Evolutionary conservation across 2,329 filamentous ascomycete genomes (phyloP), one percentile per base, ranked within the genome.

Genomic region (Remersonia thermophila): DNA sequence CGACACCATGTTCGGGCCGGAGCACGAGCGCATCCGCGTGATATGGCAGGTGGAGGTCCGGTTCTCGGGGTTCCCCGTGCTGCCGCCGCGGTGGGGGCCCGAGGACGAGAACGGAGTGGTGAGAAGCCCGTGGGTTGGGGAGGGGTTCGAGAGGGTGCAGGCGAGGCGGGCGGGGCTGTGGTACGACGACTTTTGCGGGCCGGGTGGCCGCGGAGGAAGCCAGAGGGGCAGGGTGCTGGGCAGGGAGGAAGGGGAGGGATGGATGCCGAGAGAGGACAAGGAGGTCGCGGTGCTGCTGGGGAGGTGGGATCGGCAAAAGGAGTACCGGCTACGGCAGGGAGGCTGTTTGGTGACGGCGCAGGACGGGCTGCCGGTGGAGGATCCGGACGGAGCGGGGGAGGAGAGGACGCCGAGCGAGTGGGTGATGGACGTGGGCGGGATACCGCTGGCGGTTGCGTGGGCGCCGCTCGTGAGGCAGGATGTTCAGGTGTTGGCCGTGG

Each of bases 371-470:
- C 44, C 46, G 3, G 17, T 42, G 3, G 35, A 40, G 8, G 39
- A 39, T 12, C 14, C 41, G 16, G 41, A 45, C 14, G 15, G 27
- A n/a, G n/a, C n/a, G n/a, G 20, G 20, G 3, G 11, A 13, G 7
- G 36, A 41, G n/a, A 30, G 39, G 10, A 37, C 30, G 14, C 32
- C 47, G n/a, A 18, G 48, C 46, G 69, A 68, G 3, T 74, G 68
- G 67, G 55, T 73, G 44, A 47, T 77, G 11, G 66, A 77, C 39
- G 58, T 64, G 0, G 70, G 68, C 9, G 71, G 71, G 33, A 59
- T 73, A 11, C 62, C 71, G 4, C 52, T 68, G 4, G 57, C 62
- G 17, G 63, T 75, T 52, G 64, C 61, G 32, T 77, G 72, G 72
- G 66, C 64, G 1, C 63, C 66, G 2, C 45, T 54, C 2, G 47